Percentiles rank a stretch among this genome's conserved stretches.
These are phyloP conservation scores for Saccharum hybrid DNA, from an alignment of 202 grass and related monocot species.

Conservation along the genomic window DNA sequence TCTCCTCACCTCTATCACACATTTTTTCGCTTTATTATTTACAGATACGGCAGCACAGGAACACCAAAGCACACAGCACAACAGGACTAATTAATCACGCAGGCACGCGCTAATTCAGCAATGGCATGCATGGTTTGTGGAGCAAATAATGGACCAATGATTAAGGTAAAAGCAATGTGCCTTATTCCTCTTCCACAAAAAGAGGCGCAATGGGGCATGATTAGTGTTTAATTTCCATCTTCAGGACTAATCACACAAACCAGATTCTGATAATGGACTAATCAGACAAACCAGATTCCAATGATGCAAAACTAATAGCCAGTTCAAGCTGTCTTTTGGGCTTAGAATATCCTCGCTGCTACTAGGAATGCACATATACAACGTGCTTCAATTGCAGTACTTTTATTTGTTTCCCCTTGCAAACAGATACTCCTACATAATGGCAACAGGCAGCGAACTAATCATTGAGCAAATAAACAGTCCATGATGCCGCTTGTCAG, in stretches of 20 bases:
- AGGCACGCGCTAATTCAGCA: no score
- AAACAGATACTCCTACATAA: not conserved
- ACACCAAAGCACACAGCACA: not conserved
- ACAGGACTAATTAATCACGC: no score
- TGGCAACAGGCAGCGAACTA: not conserved
- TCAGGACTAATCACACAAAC: not conserved
- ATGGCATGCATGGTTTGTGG: not conserved
- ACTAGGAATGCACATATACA: not conserved
- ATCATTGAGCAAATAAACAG: not conserved
- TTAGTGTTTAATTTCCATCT: not conserved
- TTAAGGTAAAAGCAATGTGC: not conserved
- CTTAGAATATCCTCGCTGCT: not conserved
- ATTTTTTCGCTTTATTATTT: conserved; percentile 32
- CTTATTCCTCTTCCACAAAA: conserved; percentile 9
- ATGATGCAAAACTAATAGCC: not conserved
- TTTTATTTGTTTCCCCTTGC: not conserved
- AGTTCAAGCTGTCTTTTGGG: not conserved
- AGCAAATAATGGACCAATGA: conserved; percentile 16
- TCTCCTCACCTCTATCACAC: not conserved
- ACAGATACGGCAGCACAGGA: conserved; percentile 14
- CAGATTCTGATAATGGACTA: no score
- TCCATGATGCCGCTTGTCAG: not conserved
- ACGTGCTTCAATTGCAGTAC: not conserved
- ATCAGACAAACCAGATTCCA: no score
- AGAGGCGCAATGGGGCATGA: not conserved